A percentile compares a stretch with the other conserved stretches of the same genome.
phyloP scores from a whole-genome alignment of 2,329 filamentous ascomycete genomes.

The Aspergillus sp. region DNA sequence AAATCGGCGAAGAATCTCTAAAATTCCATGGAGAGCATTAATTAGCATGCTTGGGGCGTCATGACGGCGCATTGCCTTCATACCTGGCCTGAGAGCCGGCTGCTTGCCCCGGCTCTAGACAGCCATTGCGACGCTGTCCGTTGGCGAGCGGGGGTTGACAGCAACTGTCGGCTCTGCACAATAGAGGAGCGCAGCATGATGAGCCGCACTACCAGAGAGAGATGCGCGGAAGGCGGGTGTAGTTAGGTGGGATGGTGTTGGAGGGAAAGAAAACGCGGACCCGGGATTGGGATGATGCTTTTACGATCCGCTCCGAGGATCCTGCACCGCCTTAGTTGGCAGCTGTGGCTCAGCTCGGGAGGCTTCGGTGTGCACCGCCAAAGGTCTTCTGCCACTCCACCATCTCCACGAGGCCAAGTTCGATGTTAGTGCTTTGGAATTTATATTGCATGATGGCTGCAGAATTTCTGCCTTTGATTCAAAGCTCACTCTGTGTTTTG shows the following conservation, averaged over 20 bases:
- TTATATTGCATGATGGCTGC: too few relatives aligned
- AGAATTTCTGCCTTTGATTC: too few relatives aligned
- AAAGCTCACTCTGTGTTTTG: too few relatives aligned
- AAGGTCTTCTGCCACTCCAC: background rate
- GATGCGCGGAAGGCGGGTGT: slow-evolving; percentile 19
- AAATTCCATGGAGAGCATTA: slow-evolving; percentile 5
- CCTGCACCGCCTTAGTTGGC: slow-evolving; percentile 20
- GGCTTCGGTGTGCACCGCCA: slow-evolving; percentile 7
- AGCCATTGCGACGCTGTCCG: slow-evolving; percentile 40
- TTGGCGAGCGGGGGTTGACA: slow-evolving; percentile 34
- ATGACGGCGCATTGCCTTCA: slow-evolving; percentile 22
- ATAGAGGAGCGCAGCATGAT: slow-evolving; percentile 55
- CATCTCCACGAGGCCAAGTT: too few relatives aligned
- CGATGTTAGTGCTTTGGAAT: too few relatives aligned
- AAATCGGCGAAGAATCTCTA: slow-evolving; percentile 50
- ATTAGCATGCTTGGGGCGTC: slow-evolving; percentile 21
- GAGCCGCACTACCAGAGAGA: slow-evolving; percentile 39
- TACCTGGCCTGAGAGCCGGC: slow-evolving; percentile 39
- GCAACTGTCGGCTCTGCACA: slow-evolving; percentile 41
- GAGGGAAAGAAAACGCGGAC: slow-evolving; percentile 26
- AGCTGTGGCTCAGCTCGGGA: slow-evolving; percentile 17
- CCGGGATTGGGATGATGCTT: slow-evolving; percentile 28
- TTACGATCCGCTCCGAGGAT: slow-evolving; percentile 36
- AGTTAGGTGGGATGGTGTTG: slow-evolving; percentile 21
- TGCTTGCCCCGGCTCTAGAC: slow-evolving; percentile 30